These are phyloP conservation scores for Pythium sp. DNA, from an alignment of 352 stramenopile genomes.

Conservation along the genomic window DNA sequence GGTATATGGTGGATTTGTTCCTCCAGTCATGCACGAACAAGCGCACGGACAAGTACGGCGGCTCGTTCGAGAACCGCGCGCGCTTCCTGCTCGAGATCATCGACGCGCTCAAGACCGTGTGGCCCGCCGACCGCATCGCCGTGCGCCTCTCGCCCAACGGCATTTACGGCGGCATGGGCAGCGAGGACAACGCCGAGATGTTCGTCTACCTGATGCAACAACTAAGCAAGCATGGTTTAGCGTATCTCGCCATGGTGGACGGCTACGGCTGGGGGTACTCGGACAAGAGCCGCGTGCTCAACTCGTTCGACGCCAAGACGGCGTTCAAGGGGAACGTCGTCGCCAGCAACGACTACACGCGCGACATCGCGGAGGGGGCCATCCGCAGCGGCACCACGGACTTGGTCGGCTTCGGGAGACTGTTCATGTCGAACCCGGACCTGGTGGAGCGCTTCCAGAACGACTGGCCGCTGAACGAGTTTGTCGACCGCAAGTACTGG, in stretches of 20 bases:
- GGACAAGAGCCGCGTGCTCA: background rate
- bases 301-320: background rate
- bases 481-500: background rate
- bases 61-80: background rate
- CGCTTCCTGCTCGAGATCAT: background rate
- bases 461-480: background rate
- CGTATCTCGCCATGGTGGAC: background rate
- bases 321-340: background rate
- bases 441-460: conserved; percentile 2
- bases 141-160: background rate
- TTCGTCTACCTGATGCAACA: background rate
- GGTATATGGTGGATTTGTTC: conserved; percentile 87
- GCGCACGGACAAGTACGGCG: background rate
- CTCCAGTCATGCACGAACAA: conserved; percentile 19
- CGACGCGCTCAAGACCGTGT: background rate
- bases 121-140: background rate
- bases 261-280: background rate
- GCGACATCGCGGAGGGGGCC: background rate
- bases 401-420: background rate
- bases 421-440: conserved; percentile 5
- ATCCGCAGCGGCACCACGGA: background rate
- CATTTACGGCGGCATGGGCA: background rate
- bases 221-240: too few relatives aligned
- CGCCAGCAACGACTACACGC: background rate
- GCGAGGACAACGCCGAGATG: background rate